These are phyloP conservation scores for Kewa caespitosa DNA, from an alignment of 179 eudicot species.

Conservation along the genomic window DNA sequence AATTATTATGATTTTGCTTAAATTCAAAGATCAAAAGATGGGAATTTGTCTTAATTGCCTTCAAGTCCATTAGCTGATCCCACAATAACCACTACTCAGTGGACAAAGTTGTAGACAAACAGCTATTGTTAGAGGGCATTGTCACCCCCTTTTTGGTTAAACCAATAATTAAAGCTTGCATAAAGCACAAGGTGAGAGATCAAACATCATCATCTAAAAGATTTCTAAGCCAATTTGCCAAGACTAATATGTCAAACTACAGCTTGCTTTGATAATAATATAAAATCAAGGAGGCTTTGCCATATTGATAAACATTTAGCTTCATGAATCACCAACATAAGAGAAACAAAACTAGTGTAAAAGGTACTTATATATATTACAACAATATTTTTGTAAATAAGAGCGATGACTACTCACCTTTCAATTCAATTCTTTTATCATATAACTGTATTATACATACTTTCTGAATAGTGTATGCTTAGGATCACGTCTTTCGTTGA, in stretches of 20 bases:
- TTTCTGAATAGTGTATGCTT: no score
- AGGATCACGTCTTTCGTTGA: no score
- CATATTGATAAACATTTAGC: not conserved
- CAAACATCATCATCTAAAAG: not conserved
- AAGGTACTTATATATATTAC: no score
- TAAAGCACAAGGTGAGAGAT: conserved; percentile 3
- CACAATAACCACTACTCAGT: not conserved
- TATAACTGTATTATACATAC: no score
- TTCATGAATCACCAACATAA: not conserved
- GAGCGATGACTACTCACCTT: no score
- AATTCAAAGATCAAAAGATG: not conserved
- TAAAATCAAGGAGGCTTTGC: conserved; percentile 5
- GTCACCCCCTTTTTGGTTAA: conserved; percentile 10
- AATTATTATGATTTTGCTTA: not conserved
- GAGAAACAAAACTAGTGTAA: no score
- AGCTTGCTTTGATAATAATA: conserved; percentile 2
- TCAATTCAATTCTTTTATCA: no score
- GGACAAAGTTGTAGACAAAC: no score
- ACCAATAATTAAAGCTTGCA: conserved; percentile 4
- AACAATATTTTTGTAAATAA: no score
- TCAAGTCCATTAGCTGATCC: conserved; percentile 1
- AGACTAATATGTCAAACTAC: not conserved
- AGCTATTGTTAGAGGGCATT: conserved; percentile 11
- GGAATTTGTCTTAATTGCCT: not conserved
- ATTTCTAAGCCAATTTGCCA: conserved; percentile 7